Evolutionary conservation across 306 rosid genomes (phyloP).

Genomic region (Vigna reflexopilosa): DNA sequence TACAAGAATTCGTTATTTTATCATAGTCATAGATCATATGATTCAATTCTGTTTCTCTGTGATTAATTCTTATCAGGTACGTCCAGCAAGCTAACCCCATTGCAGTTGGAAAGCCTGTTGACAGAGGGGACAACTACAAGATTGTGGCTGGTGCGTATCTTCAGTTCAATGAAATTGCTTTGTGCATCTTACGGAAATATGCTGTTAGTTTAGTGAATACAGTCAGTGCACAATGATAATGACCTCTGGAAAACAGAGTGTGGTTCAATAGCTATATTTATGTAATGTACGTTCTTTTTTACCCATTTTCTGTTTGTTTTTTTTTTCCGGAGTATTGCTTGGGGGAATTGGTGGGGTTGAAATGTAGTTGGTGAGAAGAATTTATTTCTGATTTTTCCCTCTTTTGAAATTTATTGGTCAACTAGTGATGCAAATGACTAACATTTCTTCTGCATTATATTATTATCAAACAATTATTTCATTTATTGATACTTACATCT

Average conservation of each 20-base stretch:
- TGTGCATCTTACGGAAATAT: constrained; percentile 36
- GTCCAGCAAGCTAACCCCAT: constrained; percentile 77
- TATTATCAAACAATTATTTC: too few species aligned
- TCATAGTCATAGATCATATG: constrained; percentile 32
- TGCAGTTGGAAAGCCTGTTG: constrained; percentile 86
- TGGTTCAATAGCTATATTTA: constrained; percentile 22
- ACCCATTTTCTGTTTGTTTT: background rate
- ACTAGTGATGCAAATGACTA: background rate
- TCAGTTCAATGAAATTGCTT: constrained; percentile 42
- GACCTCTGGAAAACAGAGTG: constrained; percentile 18
- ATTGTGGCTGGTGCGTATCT: constrained; percentile 77
- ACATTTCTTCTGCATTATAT: too few species aligned
- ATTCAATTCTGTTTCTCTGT: constrained; percentile 37
- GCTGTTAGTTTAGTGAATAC: constrained; percentile 25
- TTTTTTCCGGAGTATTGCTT: background rate
- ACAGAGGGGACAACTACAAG: constrained; percentile 84
- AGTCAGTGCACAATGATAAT: constrained; percentile 22
- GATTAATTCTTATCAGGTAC: constrained; percentile 55
- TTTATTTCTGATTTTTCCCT: background rate
- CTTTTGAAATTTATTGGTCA: constrained; percentile 7
- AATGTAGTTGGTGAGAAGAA: constrained; percentile 21
- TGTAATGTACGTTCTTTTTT: background rate
- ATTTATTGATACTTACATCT: too few species aligned
- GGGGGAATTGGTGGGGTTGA: background rate
- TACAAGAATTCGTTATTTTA: constrained; percentile 18